phyloP scores from a whole-genome alignment of 495 filamentous ascomycete species.

The Aspergillus panamensis region DNA sequence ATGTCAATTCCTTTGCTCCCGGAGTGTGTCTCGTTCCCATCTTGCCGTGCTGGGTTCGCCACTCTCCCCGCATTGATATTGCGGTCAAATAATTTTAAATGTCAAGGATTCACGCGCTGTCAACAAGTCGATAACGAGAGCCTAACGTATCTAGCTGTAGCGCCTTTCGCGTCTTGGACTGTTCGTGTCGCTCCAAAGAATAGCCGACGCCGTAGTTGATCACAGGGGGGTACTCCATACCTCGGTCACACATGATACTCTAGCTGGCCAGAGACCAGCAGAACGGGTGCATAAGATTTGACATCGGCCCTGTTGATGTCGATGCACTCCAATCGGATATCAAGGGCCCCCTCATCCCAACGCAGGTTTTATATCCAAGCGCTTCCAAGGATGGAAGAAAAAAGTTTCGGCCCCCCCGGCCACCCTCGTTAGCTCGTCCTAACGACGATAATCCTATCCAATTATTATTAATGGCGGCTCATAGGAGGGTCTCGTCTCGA shows the following conservation, averaged over 20 bases:
- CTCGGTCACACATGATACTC: slow-evolving; percentile 33
- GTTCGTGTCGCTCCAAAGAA: slow-evolving; percentile 7
- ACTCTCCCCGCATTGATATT: slow-evolving; percentile 1
- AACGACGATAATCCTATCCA: neutral
- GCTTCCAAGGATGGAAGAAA: neutral
- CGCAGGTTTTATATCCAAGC: neutral
- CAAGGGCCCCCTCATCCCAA: neutral
- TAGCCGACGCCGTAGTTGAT: slow-evolving; percentile 16
- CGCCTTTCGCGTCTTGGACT: neutral
- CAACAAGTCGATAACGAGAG: neutral
- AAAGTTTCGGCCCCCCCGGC: neutral
- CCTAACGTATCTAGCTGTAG: neutral
- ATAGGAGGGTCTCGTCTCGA: neutral
- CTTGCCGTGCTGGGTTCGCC: neutral
- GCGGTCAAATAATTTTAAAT: neutral
- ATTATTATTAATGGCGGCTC: neutral
- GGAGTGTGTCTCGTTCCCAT: neutral
- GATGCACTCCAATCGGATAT: slow-evolving; percentile 8
- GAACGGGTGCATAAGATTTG: neutral
- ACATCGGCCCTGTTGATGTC: slow-evolving; percentile 7
- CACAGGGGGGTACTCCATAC: slow-evolving; percentile 18
- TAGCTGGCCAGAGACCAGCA: slow-evolving; percentile 10
- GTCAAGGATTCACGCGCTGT: neutral
- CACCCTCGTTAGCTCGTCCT: neutral
- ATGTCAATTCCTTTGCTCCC: neutral